A percentile compares a stretch with the other conserved stretches of the same genome.
These are phyloP conservation scores for Hypoxylon sp. DNA, from an alignment of 2,329 filamentous ascomycete genomes.

Conservation along the genomic window DNA sequence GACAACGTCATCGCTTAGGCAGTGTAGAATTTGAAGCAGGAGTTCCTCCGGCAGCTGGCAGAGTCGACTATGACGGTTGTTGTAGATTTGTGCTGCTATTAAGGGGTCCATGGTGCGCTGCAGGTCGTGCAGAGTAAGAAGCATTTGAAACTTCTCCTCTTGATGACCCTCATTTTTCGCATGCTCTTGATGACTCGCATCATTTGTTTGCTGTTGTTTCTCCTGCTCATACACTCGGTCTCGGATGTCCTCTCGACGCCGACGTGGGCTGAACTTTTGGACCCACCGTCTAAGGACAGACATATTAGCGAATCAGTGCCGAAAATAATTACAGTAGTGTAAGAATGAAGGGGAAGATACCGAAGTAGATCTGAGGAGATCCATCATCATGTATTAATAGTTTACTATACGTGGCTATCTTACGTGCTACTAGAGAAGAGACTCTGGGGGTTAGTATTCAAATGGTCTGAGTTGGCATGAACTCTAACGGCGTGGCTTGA, in stretches of 20 bases:
- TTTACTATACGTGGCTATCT: too few relatives aligned
- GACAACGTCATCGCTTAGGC: slow-evolving; percentile 30
- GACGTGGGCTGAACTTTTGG: neutral
- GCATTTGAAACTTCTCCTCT: neutral
- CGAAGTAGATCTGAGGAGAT: neutral
- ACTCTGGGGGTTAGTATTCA: too few relatives aligned
- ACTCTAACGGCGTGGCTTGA: neutral
- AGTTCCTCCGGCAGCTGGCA: slow-evolving; percentile 44
- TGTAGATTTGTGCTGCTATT: slow-evolving; percentile 41
- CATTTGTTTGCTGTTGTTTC: too few relatives aligned
- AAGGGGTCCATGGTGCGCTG: slow-evolving; percentile 40
- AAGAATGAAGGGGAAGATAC: neutral
- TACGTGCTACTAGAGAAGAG: too few relatives aligned
- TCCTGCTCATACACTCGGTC: too few relatives aligned
- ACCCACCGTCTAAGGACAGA: neutral
- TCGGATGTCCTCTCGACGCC: neutral
- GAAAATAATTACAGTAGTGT: neutral
- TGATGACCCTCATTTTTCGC: neutral
- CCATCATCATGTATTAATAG: neutral
- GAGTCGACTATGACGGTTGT: slow-evolving; percentile 39
- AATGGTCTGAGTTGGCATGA: neutral
- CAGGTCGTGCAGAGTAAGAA: slow-evolving; percentile 19
- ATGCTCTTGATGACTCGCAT: neutral
- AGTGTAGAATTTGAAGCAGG: slow-evolving; percentile 34
- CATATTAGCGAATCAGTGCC: neutral